phyloP scores from a whole-genome alignment of 176 grass and related monocot genomes.

The Aegilops longissima region DNA sequence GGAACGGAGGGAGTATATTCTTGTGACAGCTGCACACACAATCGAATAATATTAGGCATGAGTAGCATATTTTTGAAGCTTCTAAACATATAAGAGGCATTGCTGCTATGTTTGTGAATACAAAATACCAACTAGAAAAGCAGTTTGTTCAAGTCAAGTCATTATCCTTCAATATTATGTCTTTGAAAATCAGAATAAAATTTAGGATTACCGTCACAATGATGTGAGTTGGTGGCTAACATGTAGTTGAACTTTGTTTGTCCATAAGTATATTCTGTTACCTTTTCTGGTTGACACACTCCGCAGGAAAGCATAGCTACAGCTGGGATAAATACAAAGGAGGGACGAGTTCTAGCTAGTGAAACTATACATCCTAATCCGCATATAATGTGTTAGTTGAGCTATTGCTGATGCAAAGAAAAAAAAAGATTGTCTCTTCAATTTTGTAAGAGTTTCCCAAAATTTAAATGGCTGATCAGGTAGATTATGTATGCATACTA shows the following conservation, averaged over 20 bases:
- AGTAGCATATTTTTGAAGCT: constrained; percentile 5
- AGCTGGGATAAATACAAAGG: background rate
- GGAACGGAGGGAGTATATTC: background rate
- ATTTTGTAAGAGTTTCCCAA: background rate
- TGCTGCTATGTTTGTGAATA: background rate
- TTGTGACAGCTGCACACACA: background rate
- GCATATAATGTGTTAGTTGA: background rate
- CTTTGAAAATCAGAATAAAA: background rate
- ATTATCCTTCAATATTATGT: background rate
- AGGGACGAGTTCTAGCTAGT: background rate
- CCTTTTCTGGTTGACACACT: background rate
- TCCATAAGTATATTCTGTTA: background rate
- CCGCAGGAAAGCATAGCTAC: background rate
- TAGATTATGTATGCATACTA: background rate
- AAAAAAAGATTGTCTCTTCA: background rate
- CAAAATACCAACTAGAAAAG: constrained; percentile 23
- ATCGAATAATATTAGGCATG: background rate
- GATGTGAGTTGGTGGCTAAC: background rate
- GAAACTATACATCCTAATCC: background rate
- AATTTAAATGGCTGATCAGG: background rate
- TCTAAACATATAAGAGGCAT: background rate
- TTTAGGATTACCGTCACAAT: background rate
- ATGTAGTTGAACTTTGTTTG: constrained; percentile 11
- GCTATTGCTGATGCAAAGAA: background rate
- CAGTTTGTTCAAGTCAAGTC: background rate